Percentiles rank a stretch among this genome's conserved stretches.
These are phyloP conservation scores for Schwanniomyces occidentalis DNA, from an alignment of 805 yeast genomes.

Conservation along the genomic window DNA sequence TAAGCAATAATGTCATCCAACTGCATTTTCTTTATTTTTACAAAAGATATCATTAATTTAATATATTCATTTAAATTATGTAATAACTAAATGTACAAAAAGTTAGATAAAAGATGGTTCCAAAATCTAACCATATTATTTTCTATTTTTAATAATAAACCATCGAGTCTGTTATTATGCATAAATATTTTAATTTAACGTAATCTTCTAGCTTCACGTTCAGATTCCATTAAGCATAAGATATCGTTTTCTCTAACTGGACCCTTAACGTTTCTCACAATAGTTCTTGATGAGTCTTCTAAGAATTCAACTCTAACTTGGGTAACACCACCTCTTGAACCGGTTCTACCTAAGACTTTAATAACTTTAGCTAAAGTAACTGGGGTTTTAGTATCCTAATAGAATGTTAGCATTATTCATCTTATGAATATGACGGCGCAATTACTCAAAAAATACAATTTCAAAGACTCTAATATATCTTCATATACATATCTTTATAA, in stretches of 20 bases:
- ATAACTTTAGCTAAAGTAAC: slow-evolving; percentile 99
- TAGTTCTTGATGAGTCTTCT: slow-evolving; percentile 49
- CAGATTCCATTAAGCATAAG: slow-evolving; percentile 99
- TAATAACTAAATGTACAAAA: slow-evolving; percentile 8
- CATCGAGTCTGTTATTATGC: too few relatives aligned
- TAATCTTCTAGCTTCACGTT: slow-evolving; percentile 98
- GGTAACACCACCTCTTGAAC: slow-evolving; percentile 96
- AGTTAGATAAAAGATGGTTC: slow-evolving; percentile 2
- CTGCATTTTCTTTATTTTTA: too few relatives aligned
- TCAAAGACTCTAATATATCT: too few relatives aligned
- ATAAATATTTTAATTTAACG: slow-evolving; percentile 65
- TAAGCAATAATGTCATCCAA: too few relatives aligned
- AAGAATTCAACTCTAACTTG: slow-evolving; percentile 51
- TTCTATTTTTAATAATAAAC: too few relatives aligned
- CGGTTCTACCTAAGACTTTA: slow-evolving; percentile 99
- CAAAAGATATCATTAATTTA: background rate
- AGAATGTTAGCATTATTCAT: slow-evolving; percentile 9
- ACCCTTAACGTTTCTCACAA: slow-evolving; percentile 52
- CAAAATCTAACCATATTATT: background rate
- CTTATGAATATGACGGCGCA: too few relatives aligned
- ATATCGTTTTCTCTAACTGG: slow-evolving; percentile 75
- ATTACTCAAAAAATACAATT: too few relatives aligned
- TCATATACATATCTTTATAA: too few relatives aligned
- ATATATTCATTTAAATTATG: slow-evolving; percentile 4
- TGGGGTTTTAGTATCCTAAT: slow-evolving; percentile 72